phyloP scores from a whole-genome alignment of 1,284 basidiomycete species.

The Ceratobasidium sp. region DNA sequence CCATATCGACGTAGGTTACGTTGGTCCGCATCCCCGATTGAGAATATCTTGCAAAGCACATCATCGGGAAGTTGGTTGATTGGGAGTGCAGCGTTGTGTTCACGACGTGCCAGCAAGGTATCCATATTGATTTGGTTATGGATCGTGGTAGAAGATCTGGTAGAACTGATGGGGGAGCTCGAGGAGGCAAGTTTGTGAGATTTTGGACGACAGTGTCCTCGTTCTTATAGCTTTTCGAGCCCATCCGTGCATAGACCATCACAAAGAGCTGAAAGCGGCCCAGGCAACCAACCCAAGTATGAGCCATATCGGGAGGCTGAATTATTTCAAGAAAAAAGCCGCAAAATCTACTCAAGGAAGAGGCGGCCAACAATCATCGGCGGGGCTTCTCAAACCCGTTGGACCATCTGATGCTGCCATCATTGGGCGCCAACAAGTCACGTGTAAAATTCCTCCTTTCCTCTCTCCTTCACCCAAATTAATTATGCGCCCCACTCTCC shows the following conservation, averaged over 20 bases:
- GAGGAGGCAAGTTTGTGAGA: not conserved
- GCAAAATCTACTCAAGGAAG: not conserved
- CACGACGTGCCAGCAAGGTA: not conserved
- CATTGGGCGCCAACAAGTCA: not conserved
- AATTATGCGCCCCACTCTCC: slow-evolving; percentile 11
- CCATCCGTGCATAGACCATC: no score
- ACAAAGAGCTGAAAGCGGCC: no score
- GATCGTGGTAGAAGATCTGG: no score
- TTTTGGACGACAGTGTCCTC: not conserved
- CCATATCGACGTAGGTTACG: not conserved
- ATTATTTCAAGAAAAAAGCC: not conserved
- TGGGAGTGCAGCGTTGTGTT: not conserved
- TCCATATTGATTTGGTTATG: no score
- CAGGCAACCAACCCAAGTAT: no score
- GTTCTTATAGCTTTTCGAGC: not conserved
- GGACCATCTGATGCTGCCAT: not conserved
- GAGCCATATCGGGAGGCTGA: no score
- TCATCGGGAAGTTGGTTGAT: not conserved
- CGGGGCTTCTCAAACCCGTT: not conserved
- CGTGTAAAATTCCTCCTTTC: slow-evolving; percentile 7
- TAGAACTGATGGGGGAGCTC: no score
- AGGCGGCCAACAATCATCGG: not conserved
- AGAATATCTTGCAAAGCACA: not conserved
- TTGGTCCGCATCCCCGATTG: not conserved
- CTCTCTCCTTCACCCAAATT: slow-evolving; percentile 24